Conservation (phyloP, 352 stramenopile genomes). For the Phytophthora hibernalis region DNA sequence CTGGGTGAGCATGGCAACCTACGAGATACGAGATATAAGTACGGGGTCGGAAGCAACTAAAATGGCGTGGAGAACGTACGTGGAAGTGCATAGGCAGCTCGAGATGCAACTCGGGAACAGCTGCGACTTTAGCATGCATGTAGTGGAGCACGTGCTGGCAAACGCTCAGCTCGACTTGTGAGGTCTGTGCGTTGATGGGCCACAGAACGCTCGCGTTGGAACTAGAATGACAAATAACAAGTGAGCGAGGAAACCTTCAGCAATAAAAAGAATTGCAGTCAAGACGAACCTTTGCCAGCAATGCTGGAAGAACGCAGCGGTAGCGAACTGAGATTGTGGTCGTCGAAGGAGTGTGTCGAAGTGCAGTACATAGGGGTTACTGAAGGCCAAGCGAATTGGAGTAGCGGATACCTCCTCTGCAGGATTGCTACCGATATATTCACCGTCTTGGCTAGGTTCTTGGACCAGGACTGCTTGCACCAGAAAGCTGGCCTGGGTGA, state of each 20-base stretch:
- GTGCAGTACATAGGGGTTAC: slow-evolving; percentile 54
- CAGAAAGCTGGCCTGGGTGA: slow-evolving; percentile 56
- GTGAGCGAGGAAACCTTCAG: background rate
- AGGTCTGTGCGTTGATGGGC: slow-evolving; percentile 17
- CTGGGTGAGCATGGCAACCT: slow-evolving; percentile 71
- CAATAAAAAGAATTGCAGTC: background rate
- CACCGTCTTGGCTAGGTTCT: slow-evolving; percentile 41
- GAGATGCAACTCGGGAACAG: slow-evolving; percentile 58
- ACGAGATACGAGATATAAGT: slow-evolving; percentile 6
- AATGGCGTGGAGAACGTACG: slow-evolving; percentile 34
- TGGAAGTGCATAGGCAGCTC: slow-evolving; percentile 69
- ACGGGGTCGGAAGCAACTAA: background rate
- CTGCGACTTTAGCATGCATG: slow-evolving; percentile 36
- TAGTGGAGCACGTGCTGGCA: slow-evolving; percentile 47
- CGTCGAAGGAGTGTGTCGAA: slow-evolving; percentile 59
- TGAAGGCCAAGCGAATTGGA: slow-evolving; percentile 42
- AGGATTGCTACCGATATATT: slow-evolving; percentile 10
- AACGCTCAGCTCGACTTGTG: slow-evolving; percentile 37
- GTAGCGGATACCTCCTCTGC: slow-evolving; percentile 13
- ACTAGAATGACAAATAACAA: slow-evolving; percentile 1
- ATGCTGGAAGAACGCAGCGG: slow-evolving; percentile 52
- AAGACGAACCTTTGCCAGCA: slow-evolving; percentile 57
- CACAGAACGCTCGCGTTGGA: slow-evolving; percentile 18
- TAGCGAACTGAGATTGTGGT: slow-evolving; percentile 40
- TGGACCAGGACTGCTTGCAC: slow-evolving; percentile 68